Conservation (phyloP, 495 filamentous ascomycete genomes). For the Annulohypoxylon nitens region DNA sequence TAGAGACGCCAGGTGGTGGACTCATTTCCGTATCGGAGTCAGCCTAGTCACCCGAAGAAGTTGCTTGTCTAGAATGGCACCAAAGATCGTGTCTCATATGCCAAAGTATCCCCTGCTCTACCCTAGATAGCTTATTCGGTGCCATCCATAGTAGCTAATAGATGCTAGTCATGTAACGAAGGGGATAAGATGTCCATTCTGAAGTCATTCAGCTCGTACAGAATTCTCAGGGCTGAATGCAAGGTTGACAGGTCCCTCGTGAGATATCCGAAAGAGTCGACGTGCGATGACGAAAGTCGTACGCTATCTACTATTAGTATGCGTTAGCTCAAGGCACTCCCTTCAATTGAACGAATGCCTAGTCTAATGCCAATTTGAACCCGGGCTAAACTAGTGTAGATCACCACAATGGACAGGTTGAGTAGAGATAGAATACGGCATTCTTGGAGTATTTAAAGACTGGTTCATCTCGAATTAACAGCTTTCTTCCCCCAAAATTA, state of each 20-base stretch:
- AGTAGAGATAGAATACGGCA: not conserved
- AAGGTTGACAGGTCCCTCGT: conserved; percentile 16
- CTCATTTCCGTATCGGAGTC: conserved; percentile 15
- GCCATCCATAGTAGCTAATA: no score
- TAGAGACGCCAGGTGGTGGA: not conserved
- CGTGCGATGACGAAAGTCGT: not conserved
- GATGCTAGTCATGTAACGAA: no score
- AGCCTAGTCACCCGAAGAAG: not conserved
- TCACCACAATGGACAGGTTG: not conserved
- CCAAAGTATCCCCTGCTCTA: no score
- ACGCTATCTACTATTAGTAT: not conserved
- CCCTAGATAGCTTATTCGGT: no score
- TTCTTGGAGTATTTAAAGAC: conserved; percentile 14
- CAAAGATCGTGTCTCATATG: no score
- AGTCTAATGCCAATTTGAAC: not conserved
- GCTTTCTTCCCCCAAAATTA: not conserved
- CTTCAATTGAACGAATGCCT: not conserved
- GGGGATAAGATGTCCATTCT: no score
- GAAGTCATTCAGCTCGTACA: no score
- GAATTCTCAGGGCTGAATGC: conserved; percentile 15
- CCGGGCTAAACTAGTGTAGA: conserved; percentile 9
- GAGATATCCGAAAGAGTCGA: not conserved
- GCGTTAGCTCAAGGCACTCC: conserved; percentile 27
- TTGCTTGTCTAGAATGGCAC: no score
- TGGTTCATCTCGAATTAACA: not conserved